Base-by-base conservation (phyloP, 2,329 filamentous ascomycete genomes). In the Aspergillus phoenicis region DNA sequence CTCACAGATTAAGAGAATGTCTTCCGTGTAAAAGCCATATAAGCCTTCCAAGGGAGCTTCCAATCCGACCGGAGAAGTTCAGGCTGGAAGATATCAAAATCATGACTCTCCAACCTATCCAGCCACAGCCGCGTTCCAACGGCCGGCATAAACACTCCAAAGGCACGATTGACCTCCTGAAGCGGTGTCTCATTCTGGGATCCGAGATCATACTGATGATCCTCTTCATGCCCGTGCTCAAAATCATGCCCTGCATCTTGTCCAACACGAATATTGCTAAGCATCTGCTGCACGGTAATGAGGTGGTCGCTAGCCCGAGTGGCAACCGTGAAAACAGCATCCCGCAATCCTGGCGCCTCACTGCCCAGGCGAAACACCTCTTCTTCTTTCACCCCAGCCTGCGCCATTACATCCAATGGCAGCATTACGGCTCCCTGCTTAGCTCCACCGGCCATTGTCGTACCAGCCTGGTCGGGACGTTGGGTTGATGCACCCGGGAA, bases 251-350 rank as follows among this genome's bases (percentile, higher is more conserved):
- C 91, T 0, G 91, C 86, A 52, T 87, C 88, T 67, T 89, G 79
- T 1, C 93, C 91, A 4, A 87, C 87, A 57, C 86, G 86, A 20
- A 97, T 79, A 69, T 91, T 91, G 71, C 87, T 89, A 62, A 98
- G 77, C 93, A 99, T 97, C 74, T 97, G 91, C 61, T 93, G 84
- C 2, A 91, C 94, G 0, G 94, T 98, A 67, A 97, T 96, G 36
- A 99, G 82, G 77, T 99, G 95, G 74, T 99, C 95, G 71, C 96
- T 96, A 6, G 95, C 95, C 39, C 94, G 86, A 0, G 95, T 99
- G 0, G 95, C 95, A 13, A 99, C 91, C 4, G 87, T 85, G 77
- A 98, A 99, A 0, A 98, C 87, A 3, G 93, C 94, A 75, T 99
- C 94, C 62, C 90, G 88, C 17, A 98, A 82, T 0, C 93, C 93